Evolutionary conservation across 495 filamentous ascomycete species (phyloP), one percentile per base, ranked within the genome.

Genomic region (Parmelia sp.): DNA sequence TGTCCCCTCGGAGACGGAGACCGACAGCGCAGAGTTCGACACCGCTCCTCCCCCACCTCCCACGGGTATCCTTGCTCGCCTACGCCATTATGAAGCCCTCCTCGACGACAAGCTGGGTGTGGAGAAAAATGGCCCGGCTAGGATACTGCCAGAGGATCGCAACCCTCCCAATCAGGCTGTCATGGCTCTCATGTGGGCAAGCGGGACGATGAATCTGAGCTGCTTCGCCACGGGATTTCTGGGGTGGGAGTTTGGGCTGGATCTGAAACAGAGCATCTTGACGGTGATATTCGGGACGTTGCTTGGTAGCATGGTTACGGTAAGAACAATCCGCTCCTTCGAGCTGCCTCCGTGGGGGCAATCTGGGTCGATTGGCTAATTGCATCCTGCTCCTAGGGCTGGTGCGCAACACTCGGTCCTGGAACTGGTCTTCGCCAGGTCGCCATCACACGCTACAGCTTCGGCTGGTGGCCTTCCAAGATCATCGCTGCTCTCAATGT

Each of bases 391-490:
- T 74, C 75, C 15, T 58, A 71, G 68, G 64, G 74, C 23, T 78
- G 74, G 69, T 78, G 79, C 57, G 81, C 81, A 12, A 83, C 80
- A 5, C 75, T 82, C 58, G 81, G 81, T 29, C 72, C 76, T 6
- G 72, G 74, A 27, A 82, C 78, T 11, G 83, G 84, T 37, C 75
- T 84, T 5, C 78, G 81, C 49, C 78, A 83, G 65, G 78, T 83
- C 65, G 78, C 78, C 27, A 78, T 83, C 51, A 74, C 77, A 47
- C 77, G 82, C 11, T 84, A 83, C 70, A 79, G 77, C 68, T 77
- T 86, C 58, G 83, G 82, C 29, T 86, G 79, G 77, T 84, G 76
- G 65, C 79, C 80, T 2, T 72, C 77, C 53, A 80, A 80, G 58
- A 61, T 78, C 3, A 77, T 82, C 58, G 80, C 80, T 27, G 67